A percentile compares a stretch with the other conserved stretches of the same genome.
phyloP scores from a whole-genome alignment of 2,329 filamentous ascomycete genomes.

The Penicillium psychrosexuale region DNA sequence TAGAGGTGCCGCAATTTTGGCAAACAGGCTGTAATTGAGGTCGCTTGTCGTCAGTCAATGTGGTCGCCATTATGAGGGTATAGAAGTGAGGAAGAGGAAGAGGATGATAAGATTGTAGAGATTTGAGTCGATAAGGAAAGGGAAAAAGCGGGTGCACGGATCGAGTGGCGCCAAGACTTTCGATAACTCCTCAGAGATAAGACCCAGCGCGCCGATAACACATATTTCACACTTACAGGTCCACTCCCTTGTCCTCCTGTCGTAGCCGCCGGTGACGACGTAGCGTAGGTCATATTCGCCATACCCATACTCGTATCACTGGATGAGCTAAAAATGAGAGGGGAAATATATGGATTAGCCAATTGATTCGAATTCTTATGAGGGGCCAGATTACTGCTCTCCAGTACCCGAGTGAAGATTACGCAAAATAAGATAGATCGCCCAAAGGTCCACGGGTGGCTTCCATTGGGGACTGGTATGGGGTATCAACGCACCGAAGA shows the following conservation, averaged over 20 bases:
- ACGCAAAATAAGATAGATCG: background rate
- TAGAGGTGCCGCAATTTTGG: constrained; percentile 93
- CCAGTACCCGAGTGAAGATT: background rate
- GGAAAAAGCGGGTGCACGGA: constrained; percentile 33
- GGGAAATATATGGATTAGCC: constrained; percentile 19
- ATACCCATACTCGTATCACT: constrained; percentile 52
- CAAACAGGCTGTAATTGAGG: constrained; percentile 83
- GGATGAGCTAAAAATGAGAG: constrained; percentile 27
- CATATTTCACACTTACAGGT: constrained; percentile 37
- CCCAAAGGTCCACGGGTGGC: too few relatives aligned
- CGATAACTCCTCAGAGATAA: constrained; percentile 24
- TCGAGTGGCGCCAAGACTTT: constrained; percentile 38
- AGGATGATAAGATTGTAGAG: constrained; percentile 44
- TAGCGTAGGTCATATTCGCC: constrained; percentile 60
- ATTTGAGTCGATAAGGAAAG: constrained; percentile 50
- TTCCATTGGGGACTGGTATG: background rate
- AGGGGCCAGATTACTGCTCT: constrained; percentile 10
- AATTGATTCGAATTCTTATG: constrained; percentile 10
- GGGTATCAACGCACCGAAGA: constrained; percentile 46
- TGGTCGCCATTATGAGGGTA: constrained; percentile 42
- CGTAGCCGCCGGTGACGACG: constrained; percentile 63
- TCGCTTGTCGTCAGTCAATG: constrained; percentile 50
- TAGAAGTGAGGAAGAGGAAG: constrained; percentile 19
- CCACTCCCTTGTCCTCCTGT: constrained; percentile 59
- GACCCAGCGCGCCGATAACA: constrained; percentile 20